Conservation (phyloP, 495 filamentous ascomycete species). For the Xylaria nigripes region DNA sequence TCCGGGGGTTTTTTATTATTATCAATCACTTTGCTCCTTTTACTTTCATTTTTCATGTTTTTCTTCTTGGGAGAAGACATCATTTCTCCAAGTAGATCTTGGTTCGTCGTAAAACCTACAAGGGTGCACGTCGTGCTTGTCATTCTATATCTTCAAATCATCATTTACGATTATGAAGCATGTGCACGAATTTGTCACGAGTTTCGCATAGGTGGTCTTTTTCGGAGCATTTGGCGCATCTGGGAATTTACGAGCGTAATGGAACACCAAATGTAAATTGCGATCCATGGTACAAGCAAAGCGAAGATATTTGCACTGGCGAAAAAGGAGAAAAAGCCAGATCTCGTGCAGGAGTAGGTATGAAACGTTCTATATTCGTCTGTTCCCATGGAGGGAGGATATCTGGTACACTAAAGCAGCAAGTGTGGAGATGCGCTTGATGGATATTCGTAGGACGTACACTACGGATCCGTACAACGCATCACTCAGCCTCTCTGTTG, state of each 20-base stretch:
- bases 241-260: constrained; percentile 7
- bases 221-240: constrained; percentile 13
- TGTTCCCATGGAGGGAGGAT: neutral
- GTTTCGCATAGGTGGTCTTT: neutral
- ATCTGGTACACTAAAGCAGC: neutral
- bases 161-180: neutral
- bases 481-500: neutral
- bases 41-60: too few species aligned
- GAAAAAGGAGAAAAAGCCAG: neutral
- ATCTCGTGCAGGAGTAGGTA: neutral
- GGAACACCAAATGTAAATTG: neutral
- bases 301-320: too few species aligned
- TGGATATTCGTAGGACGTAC: too few species aligned
- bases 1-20: neutral
- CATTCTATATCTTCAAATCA: neutral
- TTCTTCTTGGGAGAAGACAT: neutral
- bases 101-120: neutral
- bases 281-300: neutral
- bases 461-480: neutral
- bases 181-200: neutral
- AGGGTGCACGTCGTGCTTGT: neutral
- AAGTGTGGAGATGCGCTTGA: neutral
- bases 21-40: too few species aligned
- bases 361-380: neutral
- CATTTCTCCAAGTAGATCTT: neutral